These are phyloP conservation scores for Polymyxa betae DNA, from an alignment of 208 protist species.

Conservation along the genomic window DNA sequence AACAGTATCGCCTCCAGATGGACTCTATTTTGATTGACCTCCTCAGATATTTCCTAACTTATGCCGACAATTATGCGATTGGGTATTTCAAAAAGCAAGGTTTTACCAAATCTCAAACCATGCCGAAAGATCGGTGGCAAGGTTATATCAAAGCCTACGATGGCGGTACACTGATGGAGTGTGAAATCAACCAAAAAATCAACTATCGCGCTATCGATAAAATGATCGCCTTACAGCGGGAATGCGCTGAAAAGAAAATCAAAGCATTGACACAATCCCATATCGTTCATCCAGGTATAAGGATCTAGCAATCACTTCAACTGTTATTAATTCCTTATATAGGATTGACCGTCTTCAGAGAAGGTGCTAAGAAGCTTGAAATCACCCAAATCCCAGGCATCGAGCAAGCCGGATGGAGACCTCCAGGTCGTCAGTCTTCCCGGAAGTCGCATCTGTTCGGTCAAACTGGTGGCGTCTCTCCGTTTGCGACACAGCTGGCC, in stretches of 20 bases:
- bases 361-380: constrained; percentile 51
- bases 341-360: constrained; percentile 18
- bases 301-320: neutral
- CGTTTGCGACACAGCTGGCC: neutral
- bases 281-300: neutral
- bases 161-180: constrained; percentile 82
- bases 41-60: constrained; percentile 82
- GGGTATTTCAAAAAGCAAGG: constrained; percentile 86
- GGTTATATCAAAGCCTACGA: constrained; percentile 88
- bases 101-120: constrained; percentile 72
- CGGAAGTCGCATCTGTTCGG: neutral
- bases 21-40: neutral
- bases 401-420: constrained; percentile 41
- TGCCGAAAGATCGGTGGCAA: constrained; percentile 73
- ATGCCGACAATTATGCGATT: constrained; percentile 86
- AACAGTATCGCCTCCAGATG: neutral
- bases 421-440: neutral
- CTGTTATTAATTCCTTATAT: neutral
- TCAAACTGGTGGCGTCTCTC: neutral
- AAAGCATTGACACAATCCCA: neutral
- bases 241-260: constrained; percentile 46
- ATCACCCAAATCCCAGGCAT: neutral
- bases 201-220: constrained; percentile 73
- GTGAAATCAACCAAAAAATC: constrained; percentile 73
- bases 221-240: constrained; percentile 70